phyloP scores from a whole-genome alignment of 306 rosid genomes.

The Cucurbita maxima region DNA sequence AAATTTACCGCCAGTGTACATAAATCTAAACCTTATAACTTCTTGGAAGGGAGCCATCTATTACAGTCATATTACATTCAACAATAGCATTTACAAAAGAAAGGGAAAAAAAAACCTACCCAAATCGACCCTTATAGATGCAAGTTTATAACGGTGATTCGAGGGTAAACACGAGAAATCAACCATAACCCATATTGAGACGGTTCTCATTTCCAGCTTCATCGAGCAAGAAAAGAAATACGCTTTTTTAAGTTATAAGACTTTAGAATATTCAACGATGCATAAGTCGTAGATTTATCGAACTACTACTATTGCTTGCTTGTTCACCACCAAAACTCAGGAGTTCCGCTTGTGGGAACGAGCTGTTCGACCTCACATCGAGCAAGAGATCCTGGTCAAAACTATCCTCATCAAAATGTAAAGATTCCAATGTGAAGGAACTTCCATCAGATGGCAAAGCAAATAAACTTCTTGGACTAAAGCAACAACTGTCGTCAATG shows the following conservation, averaged over 20 bases:
- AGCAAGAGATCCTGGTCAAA: conserved; percentile 72
- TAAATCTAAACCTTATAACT: conserved; percentile 30
- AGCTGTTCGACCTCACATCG: conserved; percentile 70
- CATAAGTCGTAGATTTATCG: conserved; percentile 33
- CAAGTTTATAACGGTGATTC: conserved; percentile 23
- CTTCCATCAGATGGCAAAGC: conserved; percentile 70
- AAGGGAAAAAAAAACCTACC: conserved; percentile 11
- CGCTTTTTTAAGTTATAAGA: conserved; percentile 9
- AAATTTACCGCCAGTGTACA: conserved; percentile 1
- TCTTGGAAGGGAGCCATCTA: conserved; percentile 37
- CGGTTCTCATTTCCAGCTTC: conserved; percentile 13
- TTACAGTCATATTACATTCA: conserved; percentile 27
- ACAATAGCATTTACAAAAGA: conserved; percentile 49
- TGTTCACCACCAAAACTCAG: conserved; percentile 48
- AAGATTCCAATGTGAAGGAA: conserved; percentile 47
- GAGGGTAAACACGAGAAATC: conserved; percentile 25
- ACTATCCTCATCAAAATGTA: conserved; percentile 55
- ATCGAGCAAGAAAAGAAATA: conserved; percentile 21
- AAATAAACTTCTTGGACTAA: conserved; percentile 75
- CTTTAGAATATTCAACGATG: conserved; percentile 21
- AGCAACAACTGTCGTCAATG: conserved; percentile 48
- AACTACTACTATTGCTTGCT: conserved; percentile 78
- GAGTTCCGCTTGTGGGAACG: conserved; percentile 87
- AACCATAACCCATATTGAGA: conserved; percentile 54
- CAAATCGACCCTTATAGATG: conserved; percentile 26